A percentile compares a stretch with the other conserved stretches of the same genome.
Evolutionary conservation across 2,329 filamentous ascomycete species (phyloP).

Genomic region (Scedosporium dehoogii): DNA sequence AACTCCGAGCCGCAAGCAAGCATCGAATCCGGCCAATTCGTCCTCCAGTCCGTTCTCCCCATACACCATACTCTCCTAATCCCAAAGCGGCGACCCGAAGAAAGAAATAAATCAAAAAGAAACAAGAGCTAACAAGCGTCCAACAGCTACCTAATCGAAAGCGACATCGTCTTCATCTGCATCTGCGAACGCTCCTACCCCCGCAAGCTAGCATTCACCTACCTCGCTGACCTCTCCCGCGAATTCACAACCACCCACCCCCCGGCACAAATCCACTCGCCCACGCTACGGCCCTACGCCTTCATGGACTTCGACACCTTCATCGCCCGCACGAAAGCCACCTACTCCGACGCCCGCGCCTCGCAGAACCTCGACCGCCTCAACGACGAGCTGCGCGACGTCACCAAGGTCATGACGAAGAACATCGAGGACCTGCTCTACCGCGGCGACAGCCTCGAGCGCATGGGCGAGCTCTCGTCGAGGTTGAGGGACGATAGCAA

Average conservation of each 20-base stretch:
- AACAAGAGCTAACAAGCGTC: background rate
- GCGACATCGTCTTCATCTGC: constrained; percentile 81
- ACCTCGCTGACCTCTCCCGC: constrained; percentile 81
- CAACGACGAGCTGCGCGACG: constrained; percentile 94
- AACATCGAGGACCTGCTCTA: constrained; percentile 98
- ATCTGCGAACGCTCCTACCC: constrained; percentile 92
- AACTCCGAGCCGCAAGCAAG: constrained; percentile 85
- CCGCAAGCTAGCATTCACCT: constrained; percentile 96
- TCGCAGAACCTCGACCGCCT: constrained; percentile 88
- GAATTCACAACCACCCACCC: constrained; percentile 89
- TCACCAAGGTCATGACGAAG: constrained; percentile 99
- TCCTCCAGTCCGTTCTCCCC: constrained; percentile 60
- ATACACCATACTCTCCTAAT: background rate
- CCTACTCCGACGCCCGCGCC: constrained; percentile 86
- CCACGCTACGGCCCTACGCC: constrained; percentile 77
- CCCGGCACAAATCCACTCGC: constrained; percentile 59
- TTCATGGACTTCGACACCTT: constrained; percentile 98
- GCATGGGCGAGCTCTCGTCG: constrained; percentile 92
- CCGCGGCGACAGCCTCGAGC: constrained; percentile 83
- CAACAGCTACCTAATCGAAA: constrained; percentile 69
- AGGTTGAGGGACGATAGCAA: constrained; percentile 83
- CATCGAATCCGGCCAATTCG: constrained; percentile 77
- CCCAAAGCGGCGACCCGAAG: background rate
- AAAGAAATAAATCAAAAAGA: background rate
- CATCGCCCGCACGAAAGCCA: constrained; percentile 84